A percentile compares a stretch with the other conserved stretches of the same genome.
Conservation (phyloP, 2,329 filamentous ascomycete species). For the Teratosphaeria zuluensis region DNA sequence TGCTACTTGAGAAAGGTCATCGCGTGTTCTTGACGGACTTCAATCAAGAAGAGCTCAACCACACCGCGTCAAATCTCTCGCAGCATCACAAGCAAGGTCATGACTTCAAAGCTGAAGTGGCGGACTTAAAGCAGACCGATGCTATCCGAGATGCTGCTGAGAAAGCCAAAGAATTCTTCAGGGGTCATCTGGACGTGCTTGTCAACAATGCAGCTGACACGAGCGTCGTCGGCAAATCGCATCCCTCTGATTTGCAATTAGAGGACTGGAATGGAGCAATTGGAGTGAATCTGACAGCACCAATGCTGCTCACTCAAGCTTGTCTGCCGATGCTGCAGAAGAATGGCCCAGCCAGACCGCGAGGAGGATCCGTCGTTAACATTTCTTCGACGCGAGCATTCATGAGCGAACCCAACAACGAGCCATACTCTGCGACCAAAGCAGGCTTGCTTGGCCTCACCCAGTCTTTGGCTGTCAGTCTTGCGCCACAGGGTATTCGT, state of each 20-base stretch:
- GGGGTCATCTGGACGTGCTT: conserved; percentile 30
- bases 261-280: conserved; percentile 31
- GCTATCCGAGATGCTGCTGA: conserved; percentile 24
- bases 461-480: conserved; percentile 39
- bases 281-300: conserved; percentile 31
- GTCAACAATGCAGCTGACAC: conserved; percentile 37
- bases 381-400: conserved; percentile 42
- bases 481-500: conserved; percentile 34
- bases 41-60: conserved; percentile 29
- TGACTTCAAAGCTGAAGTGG: conserved; percentile 14
- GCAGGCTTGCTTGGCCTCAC: conserved; percentile 42
- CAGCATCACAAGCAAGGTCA: background rate
- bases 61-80: conserved; percentile 24
- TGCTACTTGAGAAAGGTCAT: conserved; percentile 31
- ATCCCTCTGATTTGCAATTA: conserved; percentile 25
- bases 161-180: conserved; percentile 26
- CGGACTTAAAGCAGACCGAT: conserved; percentile 17
- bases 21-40: conserved; percentile 33
- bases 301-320: conserved; percentile 19
- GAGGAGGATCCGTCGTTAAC: conserved; percentile 31
- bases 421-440: conserved; percentile 43
- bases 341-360: conserved; percentile 2
- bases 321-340: conserved; percentile 20
- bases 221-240: conserved; percentile 23
- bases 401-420: conserved; percentile 41